phyloP scores from a whole-genome alignment of 1,139 yeast genomes.

The Suhomyces chickasaworum region DNA sequence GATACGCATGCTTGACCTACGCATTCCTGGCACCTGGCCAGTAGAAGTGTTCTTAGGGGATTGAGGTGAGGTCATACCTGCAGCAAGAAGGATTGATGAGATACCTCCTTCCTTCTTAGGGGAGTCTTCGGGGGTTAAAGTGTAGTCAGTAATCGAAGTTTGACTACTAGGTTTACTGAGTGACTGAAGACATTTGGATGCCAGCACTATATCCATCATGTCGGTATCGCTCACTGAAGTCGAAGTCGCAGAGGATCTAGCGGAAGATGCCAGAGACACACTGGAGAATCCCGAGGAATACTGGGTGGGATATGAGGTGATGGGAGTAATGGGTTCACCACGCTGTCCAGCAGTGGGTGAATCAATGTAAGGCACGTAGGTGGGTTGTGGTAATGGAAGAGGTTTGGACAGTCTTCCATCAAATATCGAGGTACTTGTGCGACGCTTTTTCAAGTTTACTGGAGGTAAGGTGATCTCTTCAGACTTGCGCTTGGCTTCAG shows the following conservation, averaged over 20 bases:
- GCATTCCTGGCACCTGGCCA: conserved; percentile 11
- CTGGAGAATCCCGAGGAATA: conserved; percentile 5
- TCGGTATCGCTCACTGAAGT: conserved; percentile 17
- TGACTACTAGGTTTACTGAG: conserved; percentile 22
- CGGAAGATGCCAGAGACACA: conserved; percentile 3
- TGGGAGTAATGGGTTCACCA: conserved; percentile 11
- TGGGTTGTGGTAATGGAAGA: conserved; percentile 12
- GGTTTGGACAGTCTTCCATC: conserved; percentile 4
- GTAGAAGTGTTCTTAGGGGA: conserved; percentile 3
- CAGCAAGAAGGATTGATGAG: conserved; percentile 20
- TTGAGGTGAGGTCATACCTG: conserved; percentile 13
- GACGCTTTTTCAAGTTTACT: conserved; percentile 6
- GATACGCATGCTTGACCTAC: conserved; percentile 18
- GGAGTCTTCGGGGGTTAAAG: conserved; percentile 2
- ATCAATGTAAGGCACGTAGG: conserved; percentile 6
- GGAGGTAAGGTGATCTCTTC: conserved; percentile 6
- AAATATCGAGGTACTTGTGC: conserved; percentile 10
- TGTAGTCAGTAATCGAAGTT: not conserved
- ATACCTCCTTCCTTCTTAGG: conserved; percentile 18
- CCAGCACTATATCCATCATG: conserved; percentile 41
- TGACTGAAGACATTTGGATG: conserved; percentile 43
- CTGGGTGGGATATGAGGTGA: conserved; percentile 4
- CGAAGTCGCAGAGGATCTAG: not conserved
- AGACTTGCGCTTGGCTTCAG: conserved; percentile 1
- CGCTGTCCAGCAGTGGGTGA: conserved; percentile 9